Evolutionary conservation across 2,329 filamentous ascomycete genomes (phyloP), one percentile per base, ranked within the genome.

Genomic region (Blastomyces percursus): DNA sequence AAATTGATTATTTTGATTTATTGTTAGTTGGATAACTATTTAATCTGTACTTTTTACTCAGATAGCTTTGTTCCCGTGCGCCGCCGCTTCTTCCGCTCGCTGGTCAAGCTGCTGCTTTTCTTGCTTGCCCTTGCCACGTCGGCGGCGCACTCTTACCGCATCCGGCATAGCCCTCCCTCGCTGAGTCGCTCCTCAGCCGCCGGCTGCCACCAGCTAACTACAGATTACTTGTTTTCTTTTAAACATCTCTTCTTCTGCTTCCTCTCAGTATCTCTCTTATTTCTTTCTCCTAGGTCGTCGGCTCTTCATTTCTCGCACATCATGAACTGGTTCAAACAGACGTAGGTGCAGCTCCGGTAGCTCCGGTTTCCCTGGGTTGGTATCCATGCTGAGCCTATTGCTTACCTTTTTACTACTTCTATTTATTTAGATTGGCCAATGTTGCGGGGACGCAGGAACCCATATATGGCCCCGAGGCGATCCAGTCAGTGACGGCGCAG

Each of bases 401-500:
- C 59, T 61, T 42, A 40, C 46, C 40, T 60, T 60, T 63, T 2
- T 50, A 27, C 62, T 67, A 48, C 65, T 46, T 60, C 2, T 5
- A n/a, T 54, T 40, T 71, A 84, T 35, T 50, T 71, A 85, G 82
- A 69, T 77, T 85, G 72, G 82, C 82, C 73, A 83, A 92, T 77
- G 91, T 96, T 74, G 91, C 92, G 73, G 92, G 95, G 78, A 97
- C 93, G 62, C 89, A 96, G 77, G 92, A 96, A 82, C 93, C 93
- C 73, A 89, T 95, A 78, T 96, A 99, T 76, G 94, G 94, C 67
- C 87, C 93, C 59, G 84, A 86, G 8, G 93, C 92, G 71, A 90
- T 97, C 76, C 88, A 85, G 73, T 87, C 92, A 27, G 91, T 99
- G 67, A 86, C 89, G 67, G 83, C 88, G 71, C 91, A 96, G 79